phyloP scores from a whole-genome alignment of 2,329 filamentous ascomycete genomes.

The Scedosporium apiospermum region DNA sequence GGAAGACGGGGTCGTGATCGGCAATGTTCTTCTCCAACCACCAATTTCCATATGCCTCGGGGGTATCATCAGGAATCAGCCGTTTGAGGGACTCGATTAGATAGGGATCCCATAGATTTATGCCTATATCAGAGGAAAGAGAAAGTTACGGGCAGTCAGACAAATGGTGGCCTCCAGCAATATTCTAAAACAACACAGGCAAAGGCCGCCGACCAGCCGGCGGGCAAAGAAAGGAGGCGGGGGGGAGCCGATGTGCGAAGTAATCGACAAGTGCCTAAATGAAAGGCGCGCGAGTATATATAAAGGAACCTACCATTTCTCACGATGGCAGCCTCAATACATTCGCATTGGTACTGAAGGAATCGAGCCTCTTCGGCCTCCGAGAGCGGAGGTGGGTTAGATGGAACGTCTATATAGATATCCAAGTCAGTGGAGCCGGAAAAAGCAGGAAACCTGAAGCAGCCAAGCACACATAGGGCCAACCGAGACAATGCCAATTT shows the following conservation, averaged over 20 bases:
- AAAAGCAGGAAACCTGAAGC: too few species aligned
- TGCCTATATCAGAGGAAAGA: constrained; percentile 21
- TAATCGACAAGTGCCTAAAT: background rate
- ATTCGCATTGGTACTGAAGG: constrained; percentile 50
- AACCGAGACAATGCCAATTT: too few species aligned
- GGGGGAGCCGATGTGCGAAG: background rate
- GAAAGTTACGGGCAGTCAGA: constrained; percentile 5
- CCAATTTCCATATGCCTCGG: constrained; percentile 11
- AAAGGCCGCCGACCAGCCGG: background rate
- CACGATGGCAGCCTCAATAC: constrained; percentile 42
- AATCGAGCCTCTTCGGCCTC: constrained; percentile 47
- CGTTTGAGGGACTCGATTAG: constrained; percentile 28
- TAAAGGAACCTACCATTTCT: constrained; percentile 30
- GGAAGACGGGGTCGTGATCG: constrained; percentile 37
- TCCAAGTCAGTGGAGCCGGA: constrained; percentile 13
- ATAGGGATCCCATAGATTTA: constrained; percentile 31
- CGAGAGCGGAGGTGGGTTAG: constrained; percentile 35
- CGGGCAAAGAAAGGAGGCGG: background rate
- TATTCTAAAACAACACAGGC: background rate
- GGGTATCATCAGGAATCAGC: constrained; percentile 21
- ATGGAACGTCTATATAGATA: constrained; percentile 23
- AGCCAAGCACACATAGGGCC: too few species aligned
- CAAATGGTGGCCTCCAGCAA: background rate
- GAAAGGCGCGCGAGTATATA: background rate
- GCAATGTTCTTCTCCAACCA: constrained; percentile 46